These are phyloP conservation scores for Aspergillus conjunctus DNA, from an alignment of 495 filamentous ascomycete genomes.

Conservation along the genomic window DNA sequence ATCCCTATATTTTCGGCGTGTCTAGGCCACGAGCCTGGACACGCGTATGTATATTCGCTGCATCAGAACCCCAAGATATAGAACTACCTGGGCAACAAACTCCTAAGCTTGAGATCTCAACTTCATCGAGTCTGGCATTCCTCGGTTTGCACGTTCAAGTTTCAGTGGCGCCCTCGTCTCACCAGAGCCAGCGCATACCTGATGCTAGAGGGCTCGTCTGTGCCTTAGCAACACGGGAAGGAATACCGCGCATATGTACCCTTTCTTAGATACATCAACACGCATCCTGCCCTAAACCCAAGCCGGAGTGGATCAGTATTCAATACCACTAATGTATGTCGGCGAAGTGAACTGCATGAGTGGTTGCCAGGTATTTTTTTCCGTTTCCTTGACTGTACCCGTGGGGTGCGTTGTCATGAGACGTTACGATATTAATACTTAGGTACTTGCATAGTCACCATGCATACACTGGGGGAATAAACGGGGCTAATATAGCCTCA, in stretches of 20 bases:
- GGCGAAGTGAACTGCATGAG: constrained; percentile 1
- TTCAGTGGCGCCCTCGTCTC: neutral
- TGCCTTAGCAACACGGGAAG: constrained; percentile 11
- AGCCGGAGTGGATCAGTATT: constrained; percentile 7
- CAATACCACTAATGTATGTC: constrained; percentile 17
- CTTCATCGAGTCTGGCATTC: too few relatives aligned
- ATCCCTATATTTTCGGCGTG: neutral
- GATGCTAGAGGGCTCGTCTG: constrained; percentile 2
- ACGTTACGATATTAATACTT: too few relatives aligned
- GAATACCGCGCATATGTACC: constrained; percentile 11
- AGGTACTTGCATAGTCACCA: too few relatives aligned
- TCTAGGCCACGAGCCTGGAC: too few relatives aligned
- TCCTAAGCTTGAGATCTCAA: neutral
- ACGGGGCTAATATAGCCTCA: too few relatives aligned
- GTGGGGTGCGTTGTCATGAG: too few relatives aligned
- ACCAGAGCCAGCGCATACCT: neutral
- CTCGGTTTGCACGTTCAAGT: neutral
- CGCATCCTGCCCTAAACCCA: neutral
- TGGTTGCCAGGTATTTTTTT: neutral
- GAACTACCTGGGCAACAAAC: too few relatives aligned
- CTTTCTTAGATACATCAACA: constrained; percentile 12
- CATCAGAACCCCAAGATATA: too few relatives aligned
- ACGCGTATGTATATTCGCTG: too few relatives aligned
- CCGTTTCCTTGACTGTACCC: neutral
- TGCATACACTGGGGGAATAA: neutral